A percentile compares a stretch with the other conserved stretches of the same genome.
phyloP scores from a whole-genome alignment of 805 yeast genomes.

The Candida verbasci region DNA sequence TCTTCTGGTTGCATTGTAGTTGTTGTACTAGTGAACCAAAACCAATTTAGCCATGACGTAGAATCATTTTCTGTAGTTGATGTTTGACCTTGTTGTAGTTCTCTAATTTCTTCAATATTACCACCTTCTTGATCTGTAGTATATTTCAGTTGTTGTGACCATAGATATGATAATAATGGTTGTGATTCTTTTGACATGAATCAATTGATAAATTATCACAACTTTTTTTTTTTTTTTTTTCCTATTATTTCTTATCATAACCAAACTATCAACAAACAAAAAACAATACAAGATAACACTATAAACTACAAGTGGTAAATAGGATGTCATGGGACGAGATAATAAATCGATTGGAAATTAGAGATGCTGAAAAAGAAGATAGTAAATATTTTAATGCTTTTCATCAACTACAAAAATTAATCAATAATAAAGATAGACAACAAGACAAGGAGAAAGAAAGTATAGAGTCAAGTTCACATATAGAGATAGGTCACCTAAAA shows the following conservation, averaged over 20 bases:
- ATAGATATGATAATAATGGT: not conserved
- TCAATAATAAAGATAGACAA: slow-evolving; percentile 2
- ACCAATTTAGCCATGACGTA: slow-evolving; percentile 23
- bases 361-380: slow-evolving; percentile 34
- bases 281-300: not conserved
- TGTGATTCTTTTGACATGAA: slow-evolving; percentile 1
- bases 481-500: slow-evolving; percentile 9
- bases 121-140: too few species aligned
- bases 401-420: slow-evolving; percentile 19
- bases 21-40: slow-evolving; percentile 14
- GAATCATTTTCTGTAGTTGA: not conserved
- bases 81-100: too few species aligned
- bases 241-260: not conserved
- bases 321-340: slow-evolving; percentile 14
- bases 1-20: too few species aligned
- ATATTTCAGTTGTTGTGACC: not conserved
- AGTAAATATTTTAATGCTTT: slow-evolving; percentile 30
- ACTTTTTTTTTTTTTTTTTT: not conserved
- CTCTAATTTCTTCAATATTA: too few species aligned
- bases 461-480: not conserved
- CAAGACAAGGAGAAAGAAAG: slow-evolving; percentile 1
- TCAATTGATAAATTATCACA: not conserved
- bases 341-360: slow-evolving; percentile 17
- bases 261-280: not conserved
- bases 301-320: too few species aligned